Conservation (phyloP, 352 stramenopile genomes). For the Salisapilia sapeloensis region DNA sequence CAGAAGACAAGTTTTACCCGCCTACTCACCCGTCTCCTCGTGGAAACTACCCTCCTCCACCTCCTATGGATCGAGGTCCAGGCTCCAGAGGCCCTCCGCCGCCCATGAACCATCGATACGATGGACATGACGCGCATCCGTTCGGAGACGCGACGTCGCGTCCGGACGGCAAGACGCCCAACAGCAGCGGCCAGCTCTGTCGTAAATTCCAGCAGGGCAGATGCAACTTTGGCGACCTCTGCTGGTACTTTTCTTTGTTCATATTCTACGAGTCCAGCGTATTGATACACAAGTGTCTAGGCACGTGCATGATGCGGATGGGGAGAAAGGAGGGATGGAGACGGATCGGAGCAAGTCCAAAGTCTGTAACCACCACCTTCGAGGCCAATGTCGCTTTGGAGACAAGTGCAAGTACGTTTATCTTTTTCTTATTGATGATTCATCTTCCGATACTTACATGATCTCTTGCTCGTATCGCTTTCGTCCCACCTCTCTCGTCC, state of each 20-base stretch:
- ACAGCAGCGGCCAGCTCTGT: constrained; percentile 41
- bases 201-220: constrained; percentile 49
- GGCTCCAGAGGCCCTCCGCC: too few relatives aligned
- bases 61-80: too few relatives aligned
- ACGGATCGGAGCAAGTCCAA: constrained; percentile 51
- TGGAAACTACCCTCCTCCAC: too few relatives aligned
- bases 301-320: constrained; percentile 33
- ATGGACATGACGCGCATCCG: too few relatives aligned
- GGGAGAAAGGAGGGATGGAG: constrained; percentile 12
- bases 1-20: too few relatives aligned
- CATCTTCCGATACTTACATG: too few relatives aligned
- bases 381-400: constrained; percentile 60
- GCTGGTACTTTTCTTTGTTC: constrained; percentile 29
- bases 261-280: constrained; percentile 3
- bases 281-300: constrained; percentile 7
- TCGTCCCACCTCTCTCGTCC: too few relatives aligned
- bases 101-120: too few relatives aligned
- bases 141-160: too few relatives aligned
- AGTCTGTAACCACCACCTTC: constrained; percentile 56
- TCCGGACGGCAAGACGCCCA: constrained; percentile 13
- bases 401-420: constrained; percentile 66
- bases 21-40: too few relatives aligned
- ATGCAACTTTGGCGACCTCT: constrained; percentile 67
- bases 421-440: too few relatives aligned
- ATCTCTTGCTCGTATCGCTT: too few relatives aligned